Evolutionary conservation across 345 rosid species (phyloP), one percentile per base, ranked within the genome.

Genomic region (Alliaria petiolata): DNA sequence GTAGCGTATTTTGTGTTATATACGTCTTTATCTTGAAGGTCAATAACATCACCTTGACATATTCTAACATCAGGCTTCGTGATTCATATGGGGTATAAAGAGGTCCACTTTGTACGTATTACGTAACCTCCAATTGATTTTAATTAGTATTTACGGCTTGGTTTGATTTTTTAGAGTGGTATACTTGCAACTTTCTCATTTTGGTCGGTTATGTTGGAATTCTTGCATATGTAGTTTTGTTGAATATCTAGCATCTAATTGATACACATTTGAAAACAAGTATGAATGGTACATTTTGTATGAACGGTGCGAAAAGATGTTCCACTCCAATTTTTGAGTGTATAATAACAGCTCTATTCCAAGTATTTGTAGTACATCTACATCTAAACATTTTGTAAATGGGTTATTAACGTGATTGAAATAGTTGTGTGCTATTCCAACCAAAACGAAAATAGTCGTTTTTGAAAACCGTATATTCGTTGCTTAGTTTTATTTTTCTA

Each of bases 81-180:
- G 26, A 42, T 34, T 53, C 25, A 25, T 14, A 28, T 47, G 42
- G 5, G 19, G 40, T 49, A 15, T 7, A 59, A 66, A 42, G n/a
- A 59, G 78, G 68, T 51, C 78, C 68, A 50, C 73, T 51, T 74
- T 74, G 62, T 51, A 67, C 63, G n/a, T n/a, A n/a, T n/a, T n/a
- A n/a, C n/a, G 69, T 75, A 52, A 67, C 47, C 42, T 50, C 49
- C 14, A 28, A 17, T 16, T 47, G 60, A 30, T 57, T 46, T 19
- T 30, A n/a, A n/a, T n/a, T n/a, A 57, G 14, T 33, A 68, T 69
- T n/a, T 54, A 68, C 74, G 74, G 74, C 58, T 61, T 62, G 54
- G 31, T 69, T 75, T 68, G 74, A 75, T 44, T 53, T 33, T 34
- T 52, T 16, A 43, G 63, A 39, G 17, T 42, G 34, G 15, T 8